Conservation (phyloP, 176 grass and related monocot genomes). For the Aegilops tauschii region DNA sequence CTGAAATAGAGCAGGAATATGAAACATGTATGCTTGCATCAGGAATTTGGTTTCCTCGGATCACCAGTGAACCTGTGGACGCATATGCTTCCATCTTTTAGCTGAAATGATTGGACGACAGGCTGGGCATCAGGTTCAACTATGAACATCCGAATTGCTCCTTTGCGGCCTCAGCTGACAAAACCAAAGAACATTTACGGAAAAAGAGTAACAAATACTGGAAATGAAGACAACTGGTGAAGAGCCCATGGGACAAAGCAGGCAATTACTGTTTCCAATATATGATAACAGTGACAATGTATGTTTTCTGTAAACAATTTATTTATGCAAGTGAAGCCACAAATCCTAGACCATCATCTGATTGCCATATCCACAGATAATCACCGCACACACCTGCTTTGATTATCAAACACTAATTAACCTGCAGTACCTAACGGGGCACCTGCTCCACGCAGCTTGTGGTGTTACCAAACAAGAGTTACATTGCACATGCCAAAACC, state of each 20-base stretch:
- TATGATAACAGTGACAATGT: conserved; percentile 2
- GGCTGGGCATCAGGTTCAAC: neutral
- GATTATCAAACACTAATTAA: neutral
- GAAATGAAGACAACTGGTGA: neutral
- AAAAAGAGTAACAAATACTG: neutral
- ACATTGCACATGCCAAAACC: neutral
- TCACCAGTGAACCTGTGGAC: neutral
- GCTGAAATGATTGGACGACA: neutral
- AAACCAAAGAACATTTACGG: neutral
- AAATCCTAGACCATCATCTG: neutral
- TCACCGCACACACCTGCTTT: neutral
- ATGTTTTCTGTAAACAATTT: neutral
- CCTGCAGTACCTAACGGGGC: neutral
- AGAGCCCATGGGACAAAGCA: neutral
- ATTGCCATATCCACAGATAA: neutral
- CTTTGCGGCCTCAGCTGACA: neutral
- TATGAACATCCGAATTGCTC: neutral
- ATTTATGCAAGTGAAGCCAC: neutral
- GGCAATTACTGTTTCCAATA: neutral
- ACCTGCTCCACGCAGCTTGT: neutral
- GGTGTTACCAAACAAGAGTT: neutral
- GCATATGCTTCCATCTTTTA: neutral
- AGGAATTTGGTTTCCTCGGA: neutral
- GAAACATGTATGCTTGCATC: neutral
- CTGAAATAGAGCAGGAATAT: neutral